These are phyloP conservation scores for Fusarium sp. DNA, from an alignment of 2,329 filamentous ascomycete genomes.

Conservation along the genomic window DNA sequence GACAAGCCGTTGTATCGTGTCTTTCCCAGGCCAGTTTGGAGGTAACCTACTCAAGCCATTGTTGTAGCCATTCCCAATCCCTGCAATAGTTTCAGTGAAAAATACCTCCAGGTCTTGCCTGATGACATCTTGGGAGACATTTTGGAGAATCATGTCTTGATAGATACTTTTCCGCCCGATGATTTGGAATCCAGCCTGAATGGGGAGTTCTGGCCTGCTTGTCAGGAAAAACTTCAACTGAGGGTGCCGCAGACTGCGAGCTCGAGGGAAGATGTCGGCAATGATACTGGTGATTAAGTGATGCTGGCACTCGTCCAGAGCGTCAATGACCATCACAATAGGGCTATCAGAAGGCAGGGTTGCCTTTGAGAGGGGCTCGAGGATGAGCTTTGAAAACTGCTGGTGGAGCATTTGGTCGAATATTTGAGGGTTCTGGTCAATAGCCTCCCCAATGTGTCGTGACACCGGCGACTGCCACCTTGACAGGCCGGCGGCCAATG, in stretches of 20 bases:
- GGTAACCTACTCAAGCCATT: background rate
- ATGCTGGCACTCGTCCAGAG: slow-evolving; percentile 42
- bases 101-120: background rate
- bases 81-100: background rate
- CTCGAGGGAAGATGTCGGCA: slow-evolving; percentile 39
- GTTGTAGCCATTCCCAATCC: background rate
- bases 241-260: slow-evolving; percentile 26
- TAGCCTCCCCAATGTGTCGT: slow-evolving; percentile 40
- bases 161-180: background rate
- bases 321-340: slow-evolving; percentile 51
- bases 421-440: slow-evolving; percentile 48
- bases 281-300: slow-evolving; percentile 48
- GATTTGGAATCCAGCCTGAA: slow-evolving; percentile 50
- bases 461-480: slow-evolving; percentile 43
- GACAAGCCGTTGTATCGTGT: background rate
- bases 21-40: background rate
- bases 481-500: slow-evolving; percentile 51
- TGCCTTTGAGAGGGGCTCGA: slow-evolving; percentile 46
- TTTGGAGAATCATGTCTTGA: slow-evolving; percentile 27
- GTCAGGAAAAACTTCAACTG: slow-evolving; percentile 53
- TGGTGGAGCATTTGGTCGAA: slow-evolving; percentile 43
- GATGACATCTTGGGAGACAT: slow-evolving; percentile 33
- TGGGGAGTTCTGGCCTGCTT: slow-evolving; percentile 54
- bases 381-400: slow-evolving; percentile 55
- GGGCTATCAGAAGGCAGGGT: background rate